A percentile compares a stretch with the other conserved stretches of the same genome.
These are phyloP conservation scores for Cucurbita argyrosperma DNA, from an alignment of 306 rosid genomes.

Conservation along the genomic window DNA sequence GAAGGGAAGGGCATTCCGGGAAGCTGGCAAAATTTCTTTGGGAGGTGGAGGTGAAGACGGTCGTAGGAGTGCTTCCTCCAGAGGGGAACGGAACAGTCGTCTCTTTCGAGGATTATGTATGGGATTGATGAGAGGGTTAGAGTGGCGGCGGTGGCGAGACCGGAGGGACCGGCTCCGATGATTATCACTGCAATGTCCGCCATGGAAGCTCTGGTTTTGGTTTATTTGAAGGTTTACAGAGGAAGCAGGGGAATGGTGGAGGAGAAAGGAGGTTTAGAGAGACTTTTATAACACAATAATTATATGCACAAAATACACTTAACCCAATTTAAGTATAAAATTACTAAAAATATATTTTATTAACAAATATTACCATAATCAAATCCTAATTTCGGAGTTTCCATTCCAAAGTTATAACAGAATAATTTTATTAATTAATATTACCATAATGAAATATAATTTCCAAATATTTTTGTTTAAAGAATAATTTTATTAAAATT, in stretches of 20 bases:
- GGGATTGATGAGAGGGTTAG: background rate
- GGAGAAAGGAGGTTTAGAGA: background rate
- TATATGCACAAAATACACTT: too few relatives aligned
- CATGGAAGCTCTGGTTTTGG: background rate
- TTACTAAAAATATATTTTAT: too few relatives aligned
- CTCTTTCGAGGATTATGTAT: constrained; percentile 12
- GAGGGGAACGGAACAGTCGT: constrained; percentile 16
- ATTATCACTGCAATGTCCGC: constrained; percentile 10
- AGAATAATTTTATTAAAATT: too few relatives aligned
- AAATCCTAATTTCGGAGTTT: too few relatives aligned
- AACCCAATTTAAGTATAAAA: too few relatives aligned
- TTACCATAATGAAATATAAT: too few relatives aligned
- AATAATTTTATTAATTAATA: too few relatives aligned
- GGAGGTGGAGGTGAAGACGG: constrained; percentile 8
- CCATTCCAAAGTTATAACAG: too few relatives aligned
- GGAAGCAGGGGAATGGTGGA: background rate
- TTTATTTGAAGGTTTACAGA: background rate
- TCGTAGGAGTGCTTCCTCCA: constrained; percentile 18
- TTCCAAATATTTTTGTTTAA: too few relatives aligned
- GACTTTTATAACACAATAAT: background rate
- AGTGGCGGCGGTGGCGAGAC: constrained; percentile 17
- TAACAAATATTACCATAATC: too few relatives aligned
- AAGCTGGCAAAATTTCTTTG: constrained; percentile 16
- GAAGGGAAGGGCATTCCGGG: constrained; percentile 5
- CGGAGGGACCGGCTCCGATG: constrained; percentile 21